Base-by-base conservation (phyloP, 345 rosid species). In the Arabis alpina region DNA sequence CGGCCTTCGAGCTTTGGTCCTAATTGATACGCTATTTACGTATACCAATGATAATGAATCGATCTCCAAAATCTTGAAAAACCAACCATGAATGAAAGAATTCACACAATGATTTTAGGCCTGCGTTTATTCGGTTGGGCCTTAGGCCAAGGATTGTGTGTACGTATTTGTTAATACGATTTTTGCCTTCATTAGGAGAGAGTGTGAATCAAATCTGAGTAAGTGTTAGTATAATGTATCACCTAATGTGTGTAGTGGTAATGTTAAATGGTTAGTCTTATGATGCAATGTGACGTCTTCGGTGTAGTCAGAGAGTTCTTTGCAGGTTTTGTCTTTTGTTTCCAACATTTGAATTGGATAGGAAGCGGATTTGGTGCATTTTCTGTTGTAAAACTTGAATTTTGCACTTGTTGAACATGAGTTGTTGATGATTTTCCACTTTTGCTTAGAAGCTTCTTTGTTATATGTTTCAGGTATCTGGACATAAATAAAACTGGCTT, bases 381-480 rank as follows among this genome's bases (percentile, higher is more conserved):
- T 28, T 27, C 2, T 6, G 49, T 14, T 59, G 30, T 27, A 14
- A 7, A 40, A 19, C 34, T 27, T 70, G 10, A 36, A 16, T 19
- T n/a, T 45, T 45, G 8, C 55, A 7, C 32, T 50, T 51, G 47
- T 47, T 52, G 48, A 37, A 36, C 30, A 5, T 54, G 37, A 45
- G 19, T 16, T 59, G 54, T 49, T 40, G 77, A 16, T 64, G 24
- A 47, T 11, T 27, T 52, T 13, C 14, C 14, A 27, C 2, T 54
- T 24, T 41, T 55, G 52, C 52, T 9, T 49, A 30, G 61, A 57
- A 43, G 62, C 41, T 74, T n/a, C n/a, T n/a, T n/a, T n/a, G n/a
- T n/a, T n/a, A n/a, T n/a, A n/a, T n/a, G n/a, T n/a, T n/a, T 12
- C 70, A 90, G 93, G 96, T 82, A 81, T 82, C 8, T 90, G 97